Evolutionary conservation across 1,284 basidiomycete species (phyloP).

Genomic region (Sanguinoderma infundibulare): DNA sequence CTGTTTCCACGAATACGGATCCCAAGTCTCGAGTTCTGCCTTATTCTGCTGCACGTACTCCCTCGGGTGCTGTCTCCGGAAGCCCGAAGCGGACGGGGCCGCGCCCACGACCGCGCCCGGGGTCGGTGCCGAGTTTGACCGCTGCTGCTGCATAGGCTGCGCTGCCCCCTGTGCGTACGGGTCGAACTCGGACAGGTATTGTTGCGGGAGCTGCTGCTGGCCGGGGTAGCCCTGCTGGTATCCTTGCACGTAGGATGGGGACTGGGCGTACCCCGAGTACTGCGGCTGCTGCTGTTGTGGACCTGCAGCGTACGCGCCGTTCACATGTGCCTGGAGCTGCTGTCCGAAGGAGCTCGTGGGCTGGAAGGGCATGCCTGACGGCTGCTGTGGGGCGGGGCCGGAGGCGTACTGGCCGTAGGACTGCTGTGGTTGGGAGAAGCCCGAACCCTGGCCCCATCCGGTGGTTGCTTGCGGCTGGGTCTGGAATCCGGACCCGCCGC

Average conservation of each 20-base stretch:
- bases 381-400: conserved; percentile 24
- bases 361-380: conserved; percentile 36
- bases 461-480: conserved; percentile 26
- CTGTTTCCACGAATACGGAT: conserved; percentile 43
- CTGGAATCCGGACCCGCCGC: conserved; percentile 22
- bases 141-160: conserved; percentile 3
- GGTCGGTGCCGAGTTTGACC: conserved; percentile 2
- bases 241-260: conserved; percentile 27
- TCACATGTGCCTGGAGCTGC: conserved; percentile 37
- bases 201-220: conserved; percentile 31
- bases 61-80: conserved; percentile 36
- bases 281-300: conserved; percentile 29
- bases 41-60: conserved; percentile 42
- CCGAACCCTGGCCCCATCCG: conserved; percentile 24
- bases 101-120: conserved; percentile 4
- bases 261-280: conserved; percentile 25
- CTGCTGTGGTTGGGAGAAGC: conserved; percentile 29
- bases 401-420: conserved; percentile 23
- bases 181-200: conserved; percentile 41
- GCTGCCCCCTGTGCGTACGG: conserved; percentile 32
- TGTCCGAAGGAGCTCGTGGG: conserved; percentile 40
- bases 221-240: conserved; percentile 31
- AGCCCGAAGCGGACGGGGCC: not conserved
- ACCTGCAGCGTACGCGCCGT: conserved; percentile 25
- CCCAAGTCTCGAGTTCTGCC: conserved; percentile 43